A percentile compares a stretch with the other conserved stretches of the same genome.
Conservation (phyloP, 1,284 basidiomycete genomes). For the Sporisorium reilianum region DNA sequence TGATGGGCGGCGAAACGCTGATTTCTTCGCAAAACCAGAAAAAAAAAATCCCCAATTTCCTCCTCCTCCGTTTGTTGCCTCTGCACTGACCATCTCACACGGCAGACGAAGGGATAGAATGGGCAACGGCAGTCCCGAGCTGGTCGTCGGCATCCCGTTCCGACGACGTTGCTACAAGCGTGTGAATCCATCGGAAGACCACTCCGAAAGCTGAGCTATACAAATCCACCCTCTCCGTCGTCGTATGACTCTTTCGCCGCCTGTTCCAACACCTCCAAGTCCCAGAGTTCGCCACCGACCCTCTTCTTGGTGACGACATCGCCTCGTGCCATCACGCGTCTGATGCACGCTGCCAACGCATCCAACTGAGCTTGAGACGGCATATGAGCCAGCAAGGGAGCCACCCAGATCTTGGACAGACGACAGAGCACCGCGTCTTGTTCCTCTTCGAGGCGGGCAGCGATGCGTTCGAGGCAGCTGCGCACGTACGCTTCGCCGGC, state of each 20-base stretch:
- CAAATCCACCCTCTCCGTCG: constrained; percentile 50
- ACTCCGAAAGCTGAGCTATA: constrained; percentile 10
- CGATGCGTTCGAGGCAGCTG: constrained; percentile 16
- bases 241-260: constrained; percentile 36
- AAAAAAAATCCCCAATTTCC: background rate
- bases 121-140: too few relatives aligned
- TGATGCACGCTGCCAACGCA: constrained; percentile 6
- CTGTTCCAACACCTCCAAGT: constrained; percentile 33
- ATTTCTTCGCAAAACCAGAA: background rate
- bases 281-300: constrained; percentile 39
- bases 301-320: constrained; percentile 16
- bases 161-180: background rate
- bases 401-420: constrained; percentile 28
- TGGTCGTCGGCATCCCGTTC: background rate
- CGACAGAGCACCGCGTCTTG: constrained; percentile 27
- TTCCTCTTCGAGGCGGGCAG: constrained; percentile 12
- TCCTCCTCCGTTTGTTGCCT: background rate
- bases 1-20: background rate
- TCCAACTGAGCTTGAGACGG: constrained; percentile 8
- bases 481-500: constrained; percentile 19
- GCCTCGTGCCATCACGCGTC: constrained; percentile 6
- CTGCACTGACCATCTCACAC: background rate
- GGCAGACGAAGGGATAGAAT: too few relatives aligned
- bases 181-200: background rate
- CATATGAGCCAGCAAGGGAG: constrained; percentile 6